Evolutionary conservation across 257 asterid species (phyloP), one percentile per base, ranked within the genome.

Genomic region (Scutellaria barbata): DNA sequence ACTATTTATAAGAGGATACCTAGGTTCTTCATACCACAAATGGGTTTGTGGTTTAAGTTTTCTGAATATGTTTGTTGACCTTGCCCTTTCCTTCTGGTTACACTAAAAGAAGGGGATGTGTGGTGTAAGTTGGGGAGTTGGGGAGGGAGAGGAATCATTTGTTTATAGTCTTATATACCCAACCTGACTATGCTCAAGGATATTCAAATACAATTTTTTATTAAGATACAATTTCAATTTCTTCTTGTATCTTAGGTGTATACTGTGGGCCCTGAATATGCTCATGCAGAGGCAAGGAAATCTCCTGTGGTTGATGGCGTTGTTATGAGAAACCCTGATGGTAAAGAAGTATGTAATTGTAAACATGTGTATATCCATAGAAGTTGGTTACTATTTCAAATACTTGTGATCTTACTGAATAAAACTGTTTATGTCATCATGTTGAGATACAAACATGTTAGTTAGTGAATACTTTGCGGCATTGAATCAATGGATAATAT

Each of bases 271-370:
- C 96, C 98, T 10, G 99, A 94, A 77, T 94, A 94, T 75, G 99
- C 99, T 53, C 99, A 94, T 77, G 98, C 99, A 42, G 99, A 94
- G 84, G 99, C 99, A 45, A 88, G 99, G 77, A 94, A 94, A 78
- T 94, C 99, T 83, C 99, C 99, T 30, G 99, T 94, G 69, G 99
- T 94, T 62, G 99, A 94, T 79, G 99, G 99, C 8, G 99, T 94
- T 79, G 99, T 94, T n/a, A 91, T 91, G 98, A 84, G 99, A 88
- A 91, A 94, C 70, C 95, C 92, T 60, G 96, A 94, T 73, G 99
- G 99, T 62, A 94, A 94, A 88, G 99, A 94, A 82, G 99, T 94
- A 84, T 79, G 95, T 74, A 66, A 20, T 13, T 67, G 58, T 64
- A 51, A 4, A 30, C 5, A 17, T 56, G 7, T 37, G 10, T 50